A percentile compares a stretch with the other conserved stretches of the same genome.
Evolutionary conservation across 139 green algal genomes (phyloP).

Genomic region (Chlamydomonas incerta): DNA sequence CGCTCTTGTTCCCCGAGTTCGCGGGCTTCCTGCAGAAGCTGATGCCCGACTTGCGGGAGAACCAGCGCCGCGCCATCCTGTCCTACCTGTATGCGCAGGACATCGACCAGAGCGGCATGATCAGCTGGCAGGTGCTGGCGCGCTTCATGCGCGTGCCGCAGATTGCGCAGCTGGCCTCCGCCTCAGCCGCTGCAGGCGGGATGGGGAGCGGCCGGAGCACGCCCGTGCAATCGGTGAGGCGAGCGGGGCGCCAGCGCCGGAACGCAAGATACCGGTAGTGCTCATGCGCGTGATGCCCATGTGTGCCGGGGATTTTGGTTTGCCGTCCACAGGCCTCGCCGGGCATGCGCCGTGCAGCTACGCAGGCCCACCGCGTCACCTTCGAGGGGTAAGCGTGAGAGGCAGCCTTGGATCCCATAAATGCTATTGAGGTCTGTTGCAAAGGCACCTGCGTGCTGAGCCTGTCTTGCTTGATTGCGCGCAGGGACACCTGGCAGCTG

Average conservation of each 20-base stretch:
- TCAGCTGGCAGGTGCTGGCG: conserved; percentile 36
- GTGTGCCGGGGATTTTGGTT: too few species aligned
- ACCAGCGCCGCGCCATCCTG: conserved; percentile 9
- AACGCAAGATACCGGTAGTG: too few species aligned
- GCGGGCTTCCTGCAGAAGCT: conserved; percentile 26
- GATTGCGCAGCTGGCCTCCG: neutral
- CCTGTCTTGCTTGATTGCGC: too few species aligned
- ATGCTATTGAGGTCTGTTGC: too few species aligned
- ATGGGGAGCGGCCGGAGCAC: neutral
- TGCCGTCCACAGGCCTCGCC: neutral
- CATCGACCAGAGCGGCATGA: conserved; percentile 31
- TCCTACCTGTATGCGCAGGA: conserved; percentile 45
- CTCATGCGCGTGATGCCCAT: too few species aligned
- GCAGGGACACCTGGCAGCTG: conserved; percentile 31
- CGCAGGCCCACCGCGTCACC: conserved; percentile 7
- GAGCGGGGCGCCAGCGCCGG: too few species aligned
- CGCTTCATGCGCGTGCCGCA: conserved; percentile 37
- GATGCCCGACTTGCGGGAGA: conserved; percentile 12
- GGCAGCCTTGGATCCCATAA: too few species aligned
- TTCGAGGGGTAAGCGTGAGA: conserved; percentile 17
- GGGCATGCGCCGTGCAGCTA: neutral
- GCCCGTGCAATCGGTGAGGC: too few species aligned
- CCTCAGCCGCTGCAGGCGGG: neutral
- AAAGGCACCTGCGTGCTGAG: too few species aligned
- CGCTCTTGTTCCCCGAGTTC: conserved; percentile 29